Evolutionary conservation across 2,329 filamentous ascomycete genomes (phyloP).

Genomic region (Sordariomycetes sp.): DNA sequence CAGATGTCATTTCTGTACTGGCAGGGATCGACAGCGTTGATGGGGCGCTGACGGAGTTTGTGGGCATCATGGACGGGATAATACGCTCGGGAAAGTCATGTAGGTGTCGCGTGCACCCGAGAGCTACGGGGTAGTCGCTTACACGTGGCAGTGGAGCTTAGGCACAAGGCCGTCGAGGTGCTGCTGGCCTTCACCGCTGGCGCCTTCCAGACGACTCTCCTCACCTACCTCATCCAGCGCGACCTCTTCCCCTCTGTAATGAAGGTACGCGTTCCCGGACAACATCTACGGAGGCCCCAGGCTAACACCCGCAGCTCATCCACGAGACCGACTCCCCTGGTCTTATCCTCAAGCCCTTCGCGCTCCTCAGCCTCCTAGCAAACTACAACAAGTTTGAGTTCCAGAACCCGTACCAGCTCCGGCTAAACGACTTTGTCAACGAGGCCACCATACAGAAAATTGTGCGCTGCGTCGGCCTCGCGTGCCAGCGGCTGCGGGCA

Average conservation of each 20-base stretch:
- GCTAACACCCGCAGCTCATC: slow-evolving; percentile 46
- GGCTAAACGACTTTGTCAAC: slow-evolving; percentile 91
- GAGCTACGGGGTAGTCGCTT: not conserved
- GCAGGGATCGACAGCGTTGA: slow-evolving; percentile 86
- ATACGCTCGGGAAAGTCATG: slow-evolving; percentile 63
- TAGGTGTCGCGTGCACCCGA: slow-evolving; percentile 26
- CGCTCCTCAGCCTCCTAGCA: slow-evolving; percentile 71
- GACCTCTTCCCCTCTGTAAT: slow-evolving; percentile 91
- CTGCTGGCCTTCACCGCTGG: slow-evolving; percentile 77
- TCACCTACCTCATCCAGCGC: slow-evolving; percentile 89
- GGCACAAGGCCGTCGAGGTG: slow-evolving; percentile 68
- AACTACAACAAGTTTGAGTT: slow-evolving; percentile 99
- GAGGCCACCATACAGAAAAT: slow-evolving; percentile 76
- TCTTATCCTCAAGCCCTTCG: slow-evolving; percentile 60
- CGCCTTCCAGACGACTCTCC: slow-evolving; percentile 87
- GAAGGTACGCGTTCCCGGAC: slow-evolving; percentile 48
- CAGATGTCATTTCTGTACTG: slow-evolving; percentile 82
- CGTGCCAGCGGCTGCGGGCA: slow-evolving; percentile 54
- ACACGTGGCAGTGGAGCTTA: slow-evolving; percentile 47
- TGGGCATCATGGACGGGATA: slow-evolving; percentile 65
- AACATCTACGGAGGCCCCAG: not conserved
- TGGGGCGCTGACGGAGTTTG: slow-evolving; percentile 75
- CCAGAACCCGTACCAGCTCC: slow-evolving; percentile 87
- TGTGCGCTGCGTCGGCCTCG: slow-evolving; percentile 59
- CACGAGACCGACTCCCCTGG: slow-evolving; percentile 59